Evolutionary conservation across 106 monocot genomes (phyloP).

Genomic region (Chionographis japonica): DNA sequence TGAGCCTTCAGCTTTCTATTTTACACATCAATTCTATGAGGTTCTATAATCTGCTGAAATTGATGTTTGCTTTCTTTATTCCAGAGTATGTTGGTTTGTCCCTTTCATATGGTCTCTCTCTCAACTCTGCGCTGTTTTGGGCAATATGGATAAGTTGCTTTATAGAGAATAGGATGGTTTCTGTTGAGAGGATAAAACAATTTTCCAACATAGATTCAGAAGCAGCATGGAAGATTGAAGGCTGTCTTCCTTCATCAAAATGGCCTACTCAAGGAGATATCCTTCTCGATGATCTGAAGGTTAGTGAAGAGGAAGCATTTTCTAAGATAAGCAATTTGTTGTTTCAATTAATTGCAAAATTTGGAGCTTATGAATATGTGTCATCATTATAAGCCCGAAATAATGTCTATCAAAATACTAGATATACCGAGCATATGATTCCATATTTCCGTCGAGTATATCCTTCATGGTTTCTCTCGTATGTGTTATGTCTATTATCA

Average conservation of each 20-base stretch:
- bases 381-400: background rate
- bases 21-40: too few relatives aligned
- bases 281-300: constrained; percentile 64
- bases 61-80: constrained; percentile 1
- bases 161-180: constrained; percentile 94
- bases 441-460: constrained; percentile 24
- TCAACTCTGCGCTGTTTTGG: constrained; percentile 68
- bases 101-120: constrained; percentile 89
- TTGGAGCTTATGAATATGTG: too few relatives aligned
- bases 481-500: too few relatives aligned
- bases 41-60: background rate
- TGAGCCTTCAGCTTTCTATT: too few relatives aligned
- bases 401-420: background rate
- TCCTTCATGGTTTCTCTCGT: too few relatives aligned
- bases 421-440: constrained; percentile 7
- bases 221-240: constrained; percentile 74
- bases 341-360: too few relatives aligned
- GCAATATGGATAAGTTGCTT: constrained; percentile 87
- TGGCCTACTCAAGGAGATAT: constrained; percentile 84
- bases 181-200: constrained; percentile 94
- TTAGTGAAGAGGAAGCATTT: background rate
- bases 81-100: constrained; percentile 89
- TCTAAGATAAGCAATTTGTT: background rate
- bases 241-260: constrained; percentile 60
- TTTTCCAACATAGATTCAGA: constrained; percentile 82